Percentiles rank a stretch among this genome's conserved stretches.
Conservation (phyloP, 495 filamentous ascomycete genomes). For the Tetracladium setigerum region DNA sequence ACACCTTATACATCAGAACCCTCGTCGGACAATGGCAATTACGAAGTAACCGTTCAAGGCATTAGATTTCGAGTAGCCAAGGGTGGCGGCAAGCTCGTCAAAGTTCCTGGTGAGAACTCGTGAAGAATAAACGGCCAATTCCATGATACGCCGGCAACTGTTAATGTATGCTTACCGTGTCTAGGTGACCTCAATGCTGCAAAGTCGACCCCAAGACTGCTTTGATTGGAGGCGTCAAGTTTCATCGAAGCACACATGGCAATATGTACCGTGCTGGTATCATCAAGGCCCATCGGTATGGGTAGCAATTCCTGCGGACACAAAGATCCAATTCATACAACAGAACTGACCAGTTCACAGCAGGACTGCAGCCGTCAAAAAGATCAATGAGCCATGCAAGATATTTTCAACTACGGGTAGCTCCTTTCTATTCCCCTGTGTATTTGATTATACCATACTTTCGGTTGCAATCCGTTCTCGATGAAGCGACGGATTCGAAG, state of each 20-base stretch:
- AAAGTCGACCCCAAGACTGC: conserved; percentile 73
- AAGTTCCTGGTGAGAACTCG: conserved; percentile 54
- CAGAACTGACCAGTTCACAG: conserved; percentile 1
- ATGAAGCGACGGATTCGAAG: conserved; percentile 5
- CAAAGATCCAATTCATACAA: too few species aligned
- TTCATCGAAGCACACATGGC: conserved; percentile 83
- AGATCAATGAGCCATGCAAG: conserved; percentile 76
- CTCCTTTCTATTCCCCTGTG: conserved; percentile 24
- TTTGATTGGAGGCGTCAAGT: conserved; percentile 72
- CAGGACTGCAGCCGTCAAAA: conserved; percentile 48
- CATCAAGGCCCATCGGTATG: conserved; percentile 61
- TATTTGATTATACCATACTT: too few species aligned
- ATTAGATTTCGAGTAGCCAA: conserved; percentile 67
- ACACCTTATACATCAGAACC: conserved; percentile 6
- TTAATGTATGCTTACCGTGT: conserved; percentile 36
- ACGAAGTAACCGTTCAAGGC: conserved; percentile 69
- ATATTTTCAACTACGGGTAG: conserved; percentile 91
- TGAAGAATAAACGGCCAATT: conserved; percentile 22
- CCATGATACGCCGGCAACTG: too few species aligned
- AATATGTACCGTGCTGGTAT: conserved; percentile 77
- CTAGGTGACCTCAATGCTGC: conserved; percentile 56
- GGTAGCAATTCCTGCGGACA: not conserved
- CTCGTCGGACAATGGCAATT: conserved; percentile 24
- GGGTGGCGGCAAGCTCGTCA: conserved; percentile 79
- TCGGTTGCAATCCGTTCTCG: not conserved